Evolutionary conservation across 148 eudicot genomes (phyloP).

Genomic region (Polygonum maritimum): DNA sequence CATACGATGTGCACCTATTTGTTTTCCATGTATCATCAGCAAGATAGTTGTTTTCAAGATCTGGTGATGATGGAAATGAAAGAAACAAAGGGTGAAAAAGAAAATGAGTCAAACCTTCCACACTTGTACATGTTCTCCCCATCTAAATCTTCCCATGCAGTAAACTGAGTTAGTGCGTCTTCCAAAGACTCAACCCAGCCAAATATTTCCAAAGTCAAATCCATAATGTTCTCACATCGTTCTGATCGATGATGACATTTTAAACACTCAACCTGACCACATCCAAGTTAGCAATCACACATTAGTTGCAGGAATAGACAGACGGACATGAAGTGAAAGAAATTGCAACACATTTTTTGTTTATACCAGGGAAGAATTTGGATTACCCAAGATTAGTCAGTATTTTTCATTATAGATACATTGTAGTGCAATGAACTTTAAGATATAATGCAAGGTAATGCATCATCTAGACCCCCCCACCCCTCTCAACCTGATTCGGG

Average conservation of each 20-base stretch:
- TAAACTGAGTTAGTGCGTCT: conserved; percentile 90
- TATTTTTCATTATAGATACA: no score
- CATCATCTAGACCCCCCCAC: no score
- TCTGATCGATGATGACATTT: conserved; percentile 78
- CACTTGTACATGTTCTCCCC: conserved; percentile 97
- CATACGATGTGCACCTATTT: conserved; percentile 74
- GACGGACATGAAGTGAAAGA: not conserved
- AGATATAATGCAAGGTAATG: no score
- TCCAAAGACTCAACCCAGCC: conserved; percentile 92
- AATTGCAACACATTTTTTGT: not conserved
- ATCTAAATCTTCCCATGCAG: conserved; percentile 83
- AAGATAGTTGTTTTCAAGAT: not conserved
- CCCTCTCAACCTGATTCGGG: no score
- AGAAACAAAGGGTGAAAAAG: conserved; percentile 3
- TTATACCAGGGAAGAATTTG: not conserved
- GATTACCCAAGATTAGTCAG: no score
- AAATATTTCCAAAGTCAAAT: conserved; percentile 80
- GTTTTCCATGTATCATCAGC: conserved; percentile 3
- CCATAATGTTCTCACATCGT: conserved; percentile 83
- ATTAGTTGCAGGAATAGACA: not conserved
- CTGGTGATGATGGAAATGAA: not conserved
- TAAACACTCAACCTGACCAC: conserved; percentile 66
- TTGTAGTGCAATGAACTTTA: no score
- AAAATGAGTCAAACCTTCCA: conserved; percentile 53
- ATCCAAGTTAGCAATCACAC: not conserved